Evolutionary conservation across 345 rosid genomes (phyloP).

Genomic region (Lepidium didymum): DNA sequence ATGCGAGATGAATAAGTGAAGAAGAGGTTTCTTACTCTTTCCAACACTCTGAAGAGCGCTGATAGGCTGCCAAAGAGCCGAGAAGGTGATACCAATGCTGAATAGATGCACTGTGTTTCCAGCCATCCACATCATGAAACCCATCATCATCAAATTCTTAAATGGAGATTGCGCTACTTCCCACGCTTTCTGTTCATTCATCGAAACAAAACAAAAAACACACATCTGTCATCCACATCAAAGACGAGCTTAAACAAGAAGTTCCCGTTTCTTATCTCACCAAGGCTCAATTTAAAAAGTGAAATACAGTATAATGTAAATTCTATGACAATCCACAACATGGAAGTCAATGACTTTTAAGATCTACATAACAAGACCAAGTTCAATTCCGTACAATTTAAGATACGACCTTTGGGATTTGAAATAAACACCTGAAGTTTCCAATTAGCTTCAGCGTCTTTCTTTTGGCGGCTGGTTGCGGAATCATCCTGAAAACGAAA

Average conservation of each 20-base stretch:
- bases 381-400: background rate
- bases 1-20: background rate
- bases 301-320: background rate
- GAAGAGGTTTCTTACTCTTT: constrained; percentile 57
- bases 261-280: background rate
- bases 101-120: constrained; percentile 98
- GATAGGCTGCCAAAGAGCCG: constrained; percentile 98
- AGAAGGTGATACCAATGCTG: constrained; percentile 96
- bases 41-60: constrained; percentile 97
- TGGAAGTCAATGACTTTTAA: background rate
- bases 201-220: background rate
- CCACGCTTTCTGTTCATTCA: constrained; percentile 88
- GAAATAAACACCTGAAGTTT: constrained; percentile 65
- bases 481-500: constrained; percentile 68
- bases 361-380: background rate
- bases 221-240: background rate
- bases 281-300: background rate
- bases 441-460: constrained; percentile 98
- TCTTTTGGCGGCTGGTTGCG: constrained; percentile 71
- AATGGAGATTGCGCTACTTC: constrained; percentile 98
- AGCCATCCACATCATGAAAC: constrained; percentile 99
- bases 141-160: constrained; percentile 99
- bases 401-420: background rate
- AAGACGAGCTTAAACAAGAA: background rate
- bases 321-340: background rate